Evolutionary conservation across 2,329 filamentous ascomycete species (phyloP).

Genomic region (Purpureocillium lavendulum): DNA sequence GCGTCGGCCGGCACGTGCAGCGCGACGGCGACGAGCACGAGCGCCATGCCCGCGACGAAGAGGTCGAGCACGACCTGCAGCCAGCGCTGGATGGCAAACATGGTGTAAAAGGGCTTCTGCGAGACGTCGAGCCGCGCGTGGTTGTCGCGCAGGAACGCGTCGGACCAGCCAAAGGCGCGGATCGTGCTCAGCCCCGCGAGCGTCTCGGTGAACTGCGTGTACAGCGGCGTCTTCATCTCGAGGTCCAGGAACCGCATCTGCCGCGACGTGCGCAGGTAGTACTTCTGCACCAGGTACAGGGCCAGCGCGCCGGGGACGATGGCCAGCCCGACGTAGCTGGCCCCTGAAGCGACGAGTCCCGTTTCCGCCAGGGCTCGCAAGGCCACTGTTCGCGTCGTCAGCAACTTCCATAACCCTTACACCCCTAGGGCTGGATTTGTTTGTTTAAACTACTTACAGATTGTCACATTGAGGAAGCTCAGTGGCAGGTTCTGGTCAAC

Average conservation of each 20-base stretch:
- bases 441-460: too few relatives aligned
- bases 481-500: too few relatives aligned
- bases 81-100: constrained; percentile 41
- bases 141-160: constrained; percentile 23
- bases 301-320: too few relatives aligned
- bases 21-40: constrained; percentile 35
- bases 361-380: too few relatives aligned
- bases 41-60: constrained; percentile 36
- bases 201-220: constrained; percentile 42
- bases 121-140: constrained; percentile 29
- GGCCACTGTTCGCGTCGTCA: too few relatives aligned
- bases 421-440: too few relatives aligned
- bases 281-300: constrained; percentile 32
- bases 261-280: constrained; percentile 43
- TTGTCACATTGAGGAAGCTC: too few relatives aligned
- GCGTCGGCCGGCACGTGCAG: constrained; percentile 16
- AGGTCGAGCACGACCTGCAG: constrained; percentile 38
- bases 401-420: too few relatives aligned
- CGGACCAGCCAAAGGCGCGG: constrained; percentile 40
- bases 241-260: constrained; percentile 43
- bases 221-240: constrained; percentile 39
- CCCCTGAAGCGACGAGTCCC: too few relatives aligned
- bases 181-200: constrained; percentile 38
- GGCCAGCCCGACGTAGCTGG: too few relatives aligned
- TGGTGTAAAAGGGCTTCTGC: constrained; percentile 40